Conservation (phyloP, 768 basidiomycete species). For the Leccinum olivaceopallidum region DNA sequence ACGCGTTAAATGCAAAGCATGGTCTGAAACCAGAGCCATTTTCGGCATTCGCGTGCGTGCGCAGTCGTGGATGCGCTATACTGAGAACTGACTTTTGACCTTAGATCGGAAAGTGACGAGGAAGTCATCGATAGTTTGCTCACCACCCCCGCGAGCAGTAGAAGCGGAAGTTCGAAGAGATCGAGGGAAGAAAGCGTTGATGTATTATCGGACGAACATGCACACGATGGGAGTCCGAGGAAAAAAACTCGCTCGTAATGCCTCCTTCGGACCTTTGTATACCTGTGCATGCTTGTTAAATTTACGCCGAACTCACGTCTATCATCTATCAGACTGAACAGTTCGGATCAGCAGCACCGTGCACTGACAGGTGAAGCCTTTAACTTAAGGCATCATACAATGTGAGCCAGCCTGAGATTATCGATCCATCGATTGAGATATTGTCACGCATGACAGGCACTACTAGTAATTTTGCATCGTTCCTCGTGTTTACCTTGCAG, state of each 20-base stretch:
- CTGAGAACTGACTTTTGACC: not conserved
- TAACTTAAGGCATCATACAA: not conserved
- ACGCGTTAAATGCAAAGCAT: constrained; percentile 7
- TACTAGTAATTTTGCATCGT: constrained; percentile 41
- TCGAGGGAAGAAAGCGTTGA: constrained; percentile 10
- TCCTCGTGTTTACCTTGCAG: constrained; percentile 63
- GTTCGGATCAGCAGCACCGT: not conserved
- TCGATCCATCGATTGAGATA: constrained; percentile 7
- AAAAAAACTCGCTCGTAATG: constrained; percentile 21
- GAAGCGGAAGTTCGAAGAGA: constrained; percentile 17
- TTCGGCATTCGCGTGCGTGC: constrained; percentile 26
- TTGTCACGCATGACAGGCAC: constrained; percentile 3
- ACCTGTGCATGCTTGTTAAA: constrained; percentile 1
- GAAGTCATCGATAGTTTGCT: constrained; percentile 26
- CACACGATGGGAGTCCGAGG: constrained; percentile 2
- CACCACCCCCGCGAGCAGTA: constrained; percentile 25
- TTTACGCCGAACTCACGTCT: not conserved
- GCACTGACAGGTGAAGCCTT: not conserved
- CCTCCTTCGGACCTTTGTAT: not conserved
- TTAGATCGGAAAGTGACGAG: constrained; percentile 27
- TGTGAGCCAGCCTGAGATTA: not conserved
- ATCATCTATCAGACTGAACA: not conserved
- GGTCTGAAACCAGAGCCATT: constrained; percentile 22
- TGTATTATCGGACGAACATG: constrained; percentile 3
- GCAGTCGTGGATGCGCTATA: not conserved